phyloP scores from a whole-genome alignment of 2,329 filamentous ascomycete species.

The Blastomyces gilchristii region DNA sequence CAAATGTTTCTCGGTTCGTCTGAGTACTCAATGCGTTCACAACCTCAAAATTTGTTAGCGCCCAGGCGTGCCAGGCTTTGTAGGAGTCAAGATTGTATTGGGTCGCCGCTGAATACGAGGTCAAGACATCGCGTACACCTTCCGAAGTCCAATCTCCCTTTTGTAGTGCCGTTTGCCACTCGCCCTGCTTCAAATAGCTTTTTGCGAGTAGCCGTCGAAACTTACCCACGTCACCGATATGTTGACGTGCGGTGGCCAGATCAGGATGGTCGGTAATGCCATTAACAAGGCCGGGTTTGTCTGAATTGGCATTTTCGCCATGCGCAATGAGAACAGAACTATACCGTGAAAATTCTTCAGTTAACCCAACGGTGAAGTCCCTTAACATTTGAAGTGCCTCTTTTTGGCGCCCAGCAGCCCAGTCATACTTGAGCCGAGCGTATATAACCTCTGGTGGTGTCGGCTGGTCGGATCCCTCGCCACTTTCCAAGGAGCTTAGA shows the following conservation, averaged over 20 bases:
- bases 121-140: slow-evolving; percentile 75
- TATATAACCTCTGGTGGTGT: slow-evolving; percentile 72
- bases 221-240: slow-evolving; percentile 43
- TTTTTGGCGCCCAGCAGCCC: slow-evolving; percentile 67
- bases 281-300: slow-evolving; percentile 38
- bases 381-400: slow-evolving; percentile 50
- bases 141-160: slow-evolving; percentile 82
- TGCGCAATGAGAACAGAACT: slow-evolving; percentile 33
- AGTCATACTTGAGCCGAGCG: slow-evolving; percentile 94
- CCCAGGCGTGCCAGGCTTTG: slow-evolving; percentile 99
- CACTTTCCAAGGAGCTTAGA: slow-evolving; percentile 76
- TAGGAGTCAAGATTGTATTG: slow-evolving; percentile 93
- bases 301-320: slow-evolving; percentile 33
- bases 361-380: slow-evolving; percentile 51
- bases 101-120: slow-evolving; percentile 85
- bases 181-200: slow-evolving; percentile 90
- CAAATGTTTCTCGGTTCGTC: slow-evolving; percentile 47
- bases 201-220: slow-evolving; percentile 70
- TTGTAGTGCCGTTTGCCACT: slow-evolving; percentile 84
- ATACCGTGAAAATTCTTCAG: slow-evolving; percentile 46
- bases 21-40: slow-evolving; percentile 69
- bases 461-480: slow-evolving; percentile 38
- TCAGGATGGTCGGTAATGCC: slow-evolving; percentile 36
- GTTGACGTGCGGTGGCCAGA: slow-evolving; percentile 29
- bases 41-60: slow-evolving; percentile 94